These are phyloP conservation scores for Penicillium sp. DNA, from an alignment of 2,329 filamentous ascomycete species.

Conservation along the genomic window DNA sequence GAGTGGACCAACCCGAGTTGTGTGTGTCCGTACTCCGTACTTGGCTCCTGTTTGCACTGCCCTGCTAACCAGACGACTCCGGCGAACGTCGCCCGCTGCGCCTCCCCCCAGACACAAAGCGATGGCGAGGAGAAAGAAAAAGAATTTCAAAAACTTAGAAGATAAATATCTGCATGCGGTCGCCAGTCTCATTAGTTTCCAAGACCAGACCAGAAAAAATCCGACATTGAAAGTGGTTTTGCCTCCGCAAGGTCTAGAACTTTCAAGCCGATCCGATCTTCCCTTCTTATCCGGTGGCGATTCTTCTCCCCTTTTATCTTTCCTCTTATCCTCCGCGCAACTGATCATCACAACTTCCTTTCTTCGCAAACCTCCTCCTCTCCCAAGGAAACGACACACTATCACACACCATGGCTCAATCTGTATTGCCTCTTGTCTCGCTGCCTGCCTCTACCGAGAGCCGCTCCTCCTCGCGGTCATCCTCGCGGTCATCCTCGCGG, in stretches of 20 bases:
- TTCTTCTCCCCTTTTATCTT: slow-evolving; percentile 20
- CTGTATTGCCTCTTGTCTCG: slow-evolving; percentile 32
- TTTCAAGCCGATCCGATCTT: background rate
- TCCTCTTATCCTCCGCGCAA: slow-evolving; percentile 21
- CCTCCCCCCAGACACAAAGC: background rate
- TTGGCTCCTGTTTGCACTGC: too few species aligned
- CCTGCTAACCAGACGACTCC: slow-evolving; percentile 6
- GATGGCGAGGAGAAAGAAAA: background rate
- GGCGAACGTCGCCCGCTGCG: slow-evolving; percentile 6
- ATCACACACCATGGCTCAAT: slow-evolving; percentile 31
- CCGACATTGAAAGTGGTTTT: background rate
- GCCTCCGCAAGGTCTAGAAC: slow-evolving; percentile 11
- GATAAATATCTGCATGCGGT: slow-evolving; percentile 9
- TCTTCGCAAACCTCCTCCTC: slow-evolving; percentile 2
- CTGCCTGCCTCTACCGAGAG: slow-evolving; percentile 35
- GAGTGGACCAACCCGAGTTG: slow-evolving; percentile 12
- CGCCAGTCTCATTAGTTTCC: background rate
- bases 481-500: slow-evolving; percentile 38
- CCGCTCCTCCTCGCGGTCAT: slow-evolving; percentile 35
- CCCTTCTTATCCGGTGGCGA: slow-evolving; percentile 30
- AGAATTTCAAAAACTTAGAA: background rate
- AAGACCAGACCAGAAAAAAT: background rate
- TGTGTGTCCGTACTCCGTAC: too few species aligned
- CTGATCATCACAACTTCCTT: background rate
- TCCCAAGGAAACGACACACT: slow-evolving; percentile 3